Base-by-base conservation (phyloP, 2,329 filamentous ascomycete genomes). In the Curvularia spicifera region DNA sequence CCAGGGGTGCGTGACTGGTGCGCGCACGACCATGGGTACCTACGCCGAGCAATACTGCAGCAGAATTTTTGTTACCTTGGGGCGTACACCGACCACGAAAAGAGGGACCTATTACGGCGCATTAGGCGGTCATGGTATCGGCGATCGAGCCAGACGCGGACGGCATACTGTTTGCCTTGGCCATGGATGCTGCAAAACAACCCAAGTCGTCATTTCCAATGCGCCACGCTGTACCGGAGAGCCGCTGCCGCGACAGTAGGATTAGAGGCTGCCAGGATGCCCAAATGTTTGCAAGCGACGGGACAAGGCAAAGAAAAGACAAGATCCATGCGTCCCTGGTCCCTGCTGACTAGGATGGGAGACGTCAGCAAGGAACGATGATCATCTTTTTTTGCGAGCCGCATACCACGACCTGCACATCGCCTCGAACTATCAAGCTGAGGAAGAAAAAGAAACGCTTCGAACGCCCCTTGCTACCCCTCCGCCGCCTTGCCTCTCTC, bases 391-490 rank as follows among this genome's bases (percentile, higher is more conserved):
- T 57, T 62, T 59, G 29, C 33, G 39, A 53, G 49, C 57, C 54
- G 57, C 56, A 55, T 46, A 33, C 33, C 45, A 59, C 55, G 53
- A 50, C 42, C 58, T 60, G 56, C 57, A 54, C 57, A 53, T 56
- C 33, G 53, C 45, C 33, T 57, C 55, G 54, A 52, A 49, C 24
- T 26, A 44, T 53, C 45, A 49, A 33, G 22, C 44, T 49, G 33
- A 56, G 43, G 35, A 10, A 45, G 42, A 39, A 22, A 37, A 52
- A 63, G 55, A 20, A 58, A 51, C n/a, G n/a, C 24, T 20, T 37
- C 29, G 57, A 56, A 60, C 63, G 55, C 61, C 57, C 55, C 57
- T 44, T 50, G 64, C 61, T 63, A 61, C 35, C 59, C 57, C 49
- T 51, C n/a, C 4, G 18, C 49, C 5, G 31, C 29, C 37, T 51